phyloP scores from a whole-genome alignment of 1,284 basidiomycete species.

The Pascua sp. region DNA sequence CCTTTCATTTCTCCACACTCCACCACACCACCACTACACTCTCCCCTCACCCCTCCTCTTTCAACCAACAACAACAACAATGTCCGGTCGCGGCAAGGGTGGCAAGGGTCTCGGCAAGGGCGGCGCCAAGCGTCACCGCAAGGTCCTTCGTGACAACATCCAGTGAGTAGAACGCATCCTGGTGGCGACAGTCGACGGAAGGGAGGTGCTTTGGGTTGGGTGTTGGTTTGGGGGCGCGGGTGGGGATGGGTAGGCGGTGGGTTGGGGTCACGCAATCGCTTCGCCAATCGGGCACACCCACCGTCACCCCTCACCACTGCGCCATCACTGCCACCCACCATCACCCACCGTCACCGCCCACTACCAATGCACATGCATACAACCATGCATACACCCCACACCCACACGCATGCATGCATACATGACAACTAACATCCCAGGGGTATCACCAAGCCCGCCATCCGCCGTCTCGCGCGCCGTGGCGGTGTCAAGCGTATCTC shows the following conservation, averaged over 20 bases:
- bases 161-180: constrained; percentile 55
- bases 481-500: constrained; percentile 95
- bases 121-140: constrained; percentile 83
- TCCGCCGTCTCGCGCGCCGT: constrained; percentile 88
- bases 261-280: no score
- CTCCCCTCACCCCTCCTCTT: constrained; percentile 10
- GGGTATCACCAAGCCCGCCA: constrained; percentile 82
- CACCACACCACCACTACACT: not conserved
- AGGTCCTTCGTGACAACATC: constrained; percentile 77
- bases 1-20: not conserved
- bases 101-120: constrained; percentile 78
- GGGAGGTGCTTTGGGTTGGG: not conserved
- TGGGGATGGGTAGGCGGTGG: no score
- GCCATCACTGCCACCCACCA: no score
- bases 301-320: no score
- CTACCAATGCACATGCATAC: not conserved
- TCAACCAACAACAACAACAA: constrained; percentile 43
- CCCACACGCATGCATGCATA: no score
- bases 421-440: constrained; percentile 14
- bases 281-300: no score
- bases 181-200: no score
- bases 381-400: not conserved
- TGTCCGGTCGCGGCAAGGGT: constrained; percentile 77
- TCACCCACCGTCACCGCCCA: no score
- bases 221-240: no score